A percentile compares a stretch with the other conserved stretches of the same genome.
Conservation (phyloP, 2,329 filamentous ascomycete species). For the Aphanoascus verrucosus region DNA sequence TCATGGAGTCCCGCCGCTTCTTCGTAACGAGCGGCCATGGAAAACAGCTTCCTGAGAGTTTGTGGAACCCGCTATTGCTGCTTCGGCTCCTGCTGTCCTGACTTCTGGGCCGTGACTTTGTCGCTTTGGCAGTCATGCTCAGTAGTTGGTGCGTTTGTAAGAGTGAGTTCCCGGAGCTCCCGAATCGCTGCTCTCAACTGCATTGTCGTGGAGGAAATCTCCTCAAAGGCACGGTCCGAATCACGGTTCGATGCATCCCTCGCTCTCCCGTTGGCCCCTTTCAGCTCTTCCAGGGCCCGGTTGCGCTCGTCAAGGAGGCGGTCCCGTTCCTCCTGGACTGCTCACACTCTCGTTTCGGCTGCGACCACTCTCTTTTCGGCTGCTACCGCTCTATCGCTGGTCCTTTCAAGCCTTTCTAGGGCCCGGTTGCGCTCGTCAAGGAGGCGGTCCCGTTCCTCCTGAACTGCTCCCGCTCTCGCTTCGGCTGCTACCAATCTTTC, state of each 20-base stretch:
- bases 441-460: too few relatives aligned
- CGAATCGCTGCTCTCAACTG: neutral
- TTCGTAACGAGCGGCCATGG: too few relatives aligned
- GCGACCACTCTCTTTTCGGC: neutral
- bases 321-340: neutral
- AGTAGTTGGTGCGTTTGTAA: neutral
- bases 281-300: neutral
- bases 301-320: neutral
- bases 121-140: neutral
- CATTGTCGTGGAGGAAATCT: neutral
- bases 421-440: neutral
- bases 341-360: neutral
- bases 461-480: neutral
- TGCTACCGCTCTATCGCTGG: neutral
- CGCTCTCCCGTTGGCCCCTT: too few relatives aligned
- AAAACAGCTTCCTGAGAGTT: too few relatives aligned
- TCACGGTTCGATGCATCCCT: neutral
- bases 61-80: slow-evolving; percentile 1
- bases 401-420: too few relatives aligned
- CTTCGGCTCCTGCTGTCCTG: neutral
- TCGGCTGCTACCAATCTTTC: too few relatives aligned
- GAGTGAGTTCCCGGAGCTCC: neutral
- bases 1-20: too few relatives aligned
- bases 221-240: neutral
- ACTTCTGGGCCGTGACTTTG: neutral